Percentiles rank a stretch among this genome's conserved stretches.
These are phyloP conservation scores for Talinum fruticosum DNA, from an alignment of 148 eudicot genomes.

Conservation along the genomic window DNA sequence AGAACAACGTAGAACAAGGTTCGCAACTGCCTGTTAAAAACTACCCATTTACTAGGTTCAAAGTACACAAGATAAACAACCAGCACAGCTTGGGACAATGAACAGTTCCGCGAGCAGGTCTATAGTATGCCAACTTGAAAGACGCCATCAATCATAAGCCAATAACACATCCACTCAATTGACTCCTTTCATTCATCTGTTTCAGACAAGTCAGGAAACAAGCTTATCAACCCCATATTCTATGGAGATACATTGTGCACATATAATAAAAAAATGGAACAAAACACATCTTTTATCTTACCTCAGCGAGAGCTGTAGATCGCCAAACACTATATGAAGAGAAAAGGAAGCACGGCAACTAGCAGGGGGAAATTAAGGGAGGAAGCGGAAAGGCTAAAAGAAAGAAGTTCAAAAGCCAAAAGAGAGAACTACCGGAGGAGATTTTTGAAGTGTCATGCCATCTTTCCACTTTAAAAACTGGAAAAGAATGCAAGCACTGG, in stretches of 20 bases:
- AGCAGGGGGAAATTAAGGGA: slow-evolving; percentile 12
- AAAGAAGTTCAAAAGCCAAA: slow-evolving; percentile 12
- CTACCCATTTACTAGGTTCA: slow-evolving; percentile 12
- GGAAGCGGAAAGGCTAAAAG: slow-evolving; percentile 16
- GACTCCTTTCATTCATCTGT: slow-evolving; percentile 13
- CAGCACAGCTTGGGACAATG: slow-evolving; percentile 11
- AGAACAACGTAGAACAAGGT: not conserved
- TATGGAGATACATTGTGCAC: not conserved
- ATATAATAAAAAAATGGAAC: not conserved
- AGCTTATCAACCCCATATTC: not conserved
- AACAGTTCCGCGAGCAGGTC: slow-evolving; percentile 19
- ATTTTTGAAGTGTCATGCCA: slow-evolving; percentile 39
- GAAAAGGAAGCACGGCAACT: not conserved
- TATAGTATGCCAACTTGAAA: not conserved
- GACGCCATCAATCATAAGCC: not conserved
- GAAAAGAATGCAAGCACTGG: slow-evolving; percentile 34
- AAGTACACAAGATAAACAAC: slow-evolving; percentile 23
- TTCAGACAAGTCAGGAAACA: slow-evolving; percentile 5
- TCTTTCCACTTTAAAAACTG: slow-evolving; percentile 59
- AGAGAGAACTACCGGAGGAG: slow-evolving; percentile 23
- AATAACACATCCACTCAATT: slow-evolving; percentile 6
- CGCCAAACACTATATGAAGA: slow-evolving; percentile 11
- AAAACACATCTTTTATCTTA: not conserved
- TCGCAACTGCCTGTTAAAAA: not conserved
- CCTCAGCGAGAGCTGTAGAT: not conserved